A percentile compares a stretch with the other conserved stretches of the same genome.
Conservation (phyloP, 2,329 filamentous ascomycete genomes). For the Cercospora sp. region DNA sequence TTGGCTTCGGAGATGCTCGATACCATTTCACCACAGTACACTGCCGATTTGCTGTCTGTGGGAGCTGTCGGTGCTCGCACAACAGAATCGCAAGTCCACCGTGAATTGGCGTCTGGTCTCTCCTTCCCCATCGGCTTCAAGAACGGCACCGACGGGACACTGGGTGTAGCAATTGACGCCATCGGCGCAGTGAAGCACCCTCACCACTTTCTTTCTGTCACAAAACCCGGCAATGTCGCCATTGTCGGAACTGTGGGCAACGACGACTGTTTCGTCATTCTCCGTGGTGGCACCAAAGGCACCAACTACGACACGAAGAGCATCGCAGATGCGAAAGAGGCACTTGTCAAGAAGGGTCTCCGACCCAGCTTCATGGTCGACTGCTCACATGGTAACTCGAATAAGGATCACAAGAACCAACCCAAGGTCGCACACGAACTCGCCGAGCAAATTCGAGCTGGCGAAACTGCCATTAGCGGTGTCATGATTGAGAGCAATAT, state of each 20-base stretch:
- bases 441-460: slow-evolving; percentile 79
- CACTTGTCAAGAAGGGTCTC: slow-evolving; percentile 72
- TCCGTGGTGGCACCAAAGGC: slow-evolving; percentile 87
- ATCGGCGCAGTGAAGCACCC: slow-evolving; percentile 89
- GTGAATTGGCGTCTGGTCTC: slow-evolving; percentile 88
- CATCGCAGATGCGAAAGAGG: slow-evolving; percentile 78
- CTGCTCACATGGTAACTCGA: slow-evolving; percentile 86
- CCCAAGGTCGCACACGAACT: slow-evolving; percentile 83
- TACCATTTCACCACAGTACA: slow-evolving; percentile 95
- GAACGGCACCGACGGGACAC: slow-evolving; percentile 92
- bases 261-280: slow-evolving; percentile 94
- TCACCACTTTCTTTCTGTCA: slow-evolving; percentile 96
- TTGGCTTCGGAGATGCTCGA: slow-evolving; percentile 97
- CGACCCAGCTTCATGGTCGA: slow-evolving; percentile 85
- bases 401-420: slow-evolving; percentile 95
- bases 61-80: slow-evolving; percentile 95
- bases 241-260: slow-evolving; percentile 95
- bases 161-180: slow-evolving; percentile 89
- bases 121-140: slow-evolving; percentile 99
- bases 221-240: slow-evolving; percentile 90
- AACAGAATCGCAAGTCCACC: slow-evolving; percentile 92
- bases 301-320: slow-evolving; percentile 90
- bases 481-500: slow-evolving; percentile 99
- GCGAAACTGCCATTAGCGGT: slow-evolving; percentile 87
- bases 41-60: slow-evolving; percentile 86